These are phyloP conservation scores for Mimosa bimucronata DNA, from an alignment of 306 rosid species.

Conservation along the genomic window DNA sequence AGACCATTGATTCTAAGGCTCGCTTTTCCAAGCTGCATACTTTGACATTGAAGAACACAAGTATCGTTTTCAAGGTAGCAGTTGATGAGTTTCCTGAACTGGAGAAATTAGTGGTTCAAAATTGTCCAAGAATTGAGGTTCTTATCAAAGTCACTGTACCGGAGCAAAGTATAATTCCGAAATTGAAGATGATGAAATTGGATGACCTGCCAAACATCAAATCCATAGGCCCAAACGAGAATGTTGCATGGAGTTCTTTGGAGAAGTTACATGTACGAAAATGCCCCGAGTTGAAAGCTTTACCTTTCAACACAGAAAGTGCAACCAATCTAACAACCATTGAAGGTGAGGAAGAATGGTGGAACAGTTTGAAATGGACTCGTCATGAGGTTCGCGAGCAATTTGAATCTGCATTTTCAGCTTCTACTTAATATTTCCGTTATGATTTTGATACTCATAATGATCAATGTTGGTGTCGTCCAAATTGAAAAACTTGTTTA, in stretches of 20 bases:
- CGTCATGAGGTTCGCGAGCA: not conserved
- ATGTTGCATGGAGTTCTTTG: not conserved
- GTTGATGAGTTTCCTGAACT: not conserved
- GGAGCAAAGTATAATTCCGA: constrained; percentile 27
- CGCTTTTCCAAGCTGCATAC: not conserved
- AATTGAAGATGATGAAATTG: constrained; percentile 17
- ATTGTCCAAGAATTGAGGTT: constrained; percentile 26
- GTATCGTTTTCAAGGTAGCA: not conserved
- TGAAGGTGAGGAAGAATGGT: constrained; percentile 32
- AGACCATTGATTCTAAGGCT: not conserved
- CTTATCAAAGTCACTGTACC: not conserved
- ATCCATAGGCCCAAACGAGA: not conserved
- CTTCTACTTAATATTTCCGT: not conserved
- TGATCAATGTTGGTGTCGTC: not conserved
- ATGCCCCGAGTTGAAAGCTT: constrained; percentile 32
- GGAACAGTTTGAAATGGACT: constrained; percentile 26
- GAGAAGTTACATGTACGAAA: constrained; percentile 11
- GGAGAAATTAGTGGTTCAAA: not conserved
- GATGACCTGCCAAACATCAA: not conserved
- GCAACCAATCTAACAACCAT: constrained; percentile 30
- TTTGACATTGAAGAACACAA: not conserved
- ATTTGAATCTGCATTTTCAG: constrained; percentile 9
- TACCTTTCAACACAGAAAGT: constrained; percentile 14
- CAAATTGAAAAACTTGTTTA: not conserved
- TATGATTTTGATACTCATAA: not conserved